These are phyloP conservation scores for Fusarium xylarioides DNA, from an alignment of 2,329 filamentous ascomycete genomes.

Conservation along the genomic window DNA sequence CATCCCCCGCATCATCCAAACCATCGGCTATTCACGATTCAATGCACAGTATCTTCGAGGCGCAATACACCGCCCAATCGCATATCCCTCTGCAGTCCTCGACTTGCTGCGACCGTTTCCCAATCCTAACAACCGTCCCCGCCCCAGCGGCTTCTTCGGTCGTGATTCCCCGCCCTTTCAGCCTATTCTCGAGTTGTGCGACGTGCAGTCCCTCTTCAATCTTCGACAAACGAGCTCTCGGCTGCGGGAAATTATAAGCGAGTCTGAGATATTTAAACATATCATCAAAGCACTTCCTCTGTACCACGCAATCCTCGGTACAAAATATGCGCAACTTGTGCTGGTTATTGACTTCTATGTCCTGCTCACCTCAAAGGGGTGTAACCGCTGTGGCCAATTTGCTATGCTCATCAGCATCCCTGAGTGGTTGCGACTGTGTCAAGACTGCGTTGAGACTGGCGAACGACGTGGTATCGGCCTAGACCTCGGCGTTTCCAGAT, in stretches of 20 bases:
- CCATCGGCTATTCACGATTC: background rate
- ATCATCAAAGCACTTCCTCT: constrained; percentile 40
- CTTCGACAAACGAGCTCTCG: constrained; percentile 44
- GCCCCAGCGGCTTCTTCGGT: background rate
- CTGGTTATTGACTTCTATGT: constrained; percentile 37
- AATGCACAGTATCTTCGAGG: background rate
- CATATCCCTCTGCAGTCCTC: background rate
- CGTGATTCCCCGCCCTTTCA: accelerated
- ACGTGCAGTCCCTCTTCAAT: constrained; percentile 46
- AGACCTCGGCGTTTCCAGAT: background rate
- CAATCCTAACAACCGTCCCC: accelerated
- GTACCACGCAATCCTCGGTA: constrained; percentile 44
- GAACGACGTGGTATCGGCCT: accelerated
- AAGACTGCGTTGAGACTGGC: constrained; percentile 33
- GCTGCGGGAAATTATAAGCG: constrained; percentile 37
- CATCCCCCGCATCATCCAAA: no score
- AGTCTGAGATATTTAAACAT: constrained; percentile 39
- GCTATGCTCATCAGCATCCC: constrained; percentile 39
- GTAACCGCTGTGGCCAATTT: constrained; percentile 18
- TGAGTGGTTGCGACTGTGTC: constrained; percentile 44
- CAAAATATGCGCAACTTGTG: constrained; percentile 35
- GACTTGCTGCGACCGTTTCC: background rate
- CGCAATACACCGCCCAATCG: background rate
- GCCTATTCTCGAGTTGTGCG: constrained; percentile 8
- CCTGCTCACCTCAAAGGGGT: constrained; percentile 41